phyloP scores from a whole-genome alignment of 2,329 filamentous ascomycete species.

The Chrysoporthe austroafricana region DNA sequence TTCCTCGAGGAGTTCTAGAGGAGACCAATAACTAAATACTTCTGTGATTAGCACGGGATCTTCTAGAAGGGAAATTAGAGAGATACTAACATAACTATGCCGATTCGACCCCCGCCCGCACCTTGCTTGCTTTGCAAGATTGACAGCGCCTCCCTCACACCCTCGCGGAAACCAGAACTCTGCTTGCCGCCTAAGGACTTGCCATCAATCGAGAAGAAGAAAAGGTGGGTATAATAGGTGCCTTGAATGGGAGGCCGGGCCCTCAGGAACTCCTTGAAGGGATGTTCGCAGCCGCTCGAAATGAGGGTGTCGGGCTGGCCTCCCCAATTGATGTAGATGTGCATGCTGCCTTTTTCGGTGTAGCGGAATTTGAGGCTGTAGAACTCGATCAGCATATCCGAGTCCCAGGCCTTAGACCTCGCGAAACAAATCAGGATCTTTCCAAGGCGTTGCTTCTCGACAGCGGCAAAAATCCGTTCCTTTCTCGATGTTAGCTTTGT shows the following conservation, averaged over 20 bases:
- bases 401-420: slow-evolving; percentile 12
- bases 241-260: slow-evolving; percentile 14
- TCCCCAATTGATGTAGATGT: slow-evolving; percentile 13
- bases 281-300: not conserved
- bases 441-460: slow-evolving; percentile 12
- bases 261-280: slow-evolving; percentile 12
- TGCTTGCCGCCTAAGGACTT: not conserved
- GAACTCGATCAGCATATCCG: slow-evolving; percentile 16
- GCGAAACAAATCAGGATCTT: slow-evolving; percentile 22
- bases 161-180: not conserved
- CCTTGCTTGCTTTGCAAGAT: not conserved
- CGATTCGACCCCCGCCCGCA: slow-evolving; percentile 8
- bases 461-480: slow-evolving; percentile 9
- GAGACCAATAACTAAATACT: not conserved
- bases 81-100: slow-evolving; percentile 9
- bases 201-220: slow-evolving; percentile 9
- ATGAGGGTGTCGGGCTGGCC: not conserved
- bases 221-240: slow-evolving; percentile 12
- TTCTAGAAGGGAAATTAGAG: not conserved
- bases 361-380: slow-evolving; percentile 23
- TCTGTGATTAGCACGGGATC: not conserved
- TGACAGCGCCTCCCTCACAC: slow-evolving; percentile 1
- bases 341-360: not conserved
- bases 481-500: not conserved
- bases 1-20: not conserved